phyloP scores from a whole-genome alignment of 2,329 filamentous ascomycete genomes.

The Cyphellophora europaea region DNA sequence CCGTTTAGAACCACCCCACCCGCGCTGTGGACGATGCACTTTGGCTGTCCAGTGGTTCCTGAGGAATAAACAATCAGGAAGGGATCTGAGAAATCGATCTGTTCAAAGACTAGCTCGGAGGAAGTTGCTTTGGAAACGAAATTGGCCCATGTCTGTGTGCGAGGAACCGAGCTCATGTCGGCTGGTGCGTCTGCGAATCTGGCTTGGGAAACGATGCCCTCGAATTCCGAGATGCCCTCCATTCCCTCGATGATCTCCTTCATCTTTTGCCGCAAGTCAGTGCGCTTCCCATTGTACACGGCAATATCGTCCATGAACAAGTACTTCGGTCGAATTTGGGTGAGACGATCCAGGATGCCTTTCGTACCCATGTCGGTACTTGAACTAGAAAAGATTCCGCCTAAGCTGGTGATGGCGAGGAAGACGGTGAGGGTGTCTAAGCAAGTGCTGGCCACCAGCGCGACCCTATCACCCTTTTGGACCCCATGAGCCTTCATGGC shows the following conservation, averaged over 20 bases:
- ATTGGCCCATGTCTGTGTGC: slow-evolving; percentile 28
- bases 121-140: slow-evolving; percentile 26
- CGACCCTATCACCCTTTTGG: slow-evolving; percentile 61
- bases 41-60: slow-evolving; percentile 74
- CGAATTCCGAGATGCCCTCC: slow-evolving; percentile 49
- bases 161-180: slow-evolving; percentile 48
- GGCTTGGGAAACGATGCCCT: slow-evolving; percentile 55
- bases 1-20: slow-evolving; percentile 28
- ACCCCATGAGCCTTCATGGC: slow-evolving; percentile 61
- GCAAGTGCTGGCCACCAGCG: slow-evolving; percentile 65
- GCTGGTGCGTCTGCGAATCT: slow-evolving; percentile 48
- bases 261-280: slow-evolving; percentile 68
- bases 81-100: slow-evolving; percentile 60
- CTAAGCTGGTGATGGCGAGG: slow-evolving; percentile 59
- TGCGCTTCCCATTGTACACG: slow-evolving; percentile 67
- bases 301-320: slow-evolving; percentile 78
- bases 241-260: slow-evolving; percentile 55
- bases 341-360: slow-evolving; percentile 63
- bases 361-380: slow-evolving; percentile 78
- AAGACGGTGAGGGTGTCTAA: slow-evolving; percentile 65
- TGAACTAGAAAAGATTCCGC: slow-evolving; percentile 65
- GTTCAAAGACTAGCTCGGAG: slow-evolving; percentile 24
- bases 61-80: slow-evolving; percentile 70
- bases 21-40: slow-evolving; percentile 70
- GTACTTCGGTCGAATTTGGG: slow-evolving; percentile 67